Evolutionary conservation across 2,329 filamentous ascomycete species (phyloP).

Genomic region (Sclerotiophoma versabilis): DNA sequence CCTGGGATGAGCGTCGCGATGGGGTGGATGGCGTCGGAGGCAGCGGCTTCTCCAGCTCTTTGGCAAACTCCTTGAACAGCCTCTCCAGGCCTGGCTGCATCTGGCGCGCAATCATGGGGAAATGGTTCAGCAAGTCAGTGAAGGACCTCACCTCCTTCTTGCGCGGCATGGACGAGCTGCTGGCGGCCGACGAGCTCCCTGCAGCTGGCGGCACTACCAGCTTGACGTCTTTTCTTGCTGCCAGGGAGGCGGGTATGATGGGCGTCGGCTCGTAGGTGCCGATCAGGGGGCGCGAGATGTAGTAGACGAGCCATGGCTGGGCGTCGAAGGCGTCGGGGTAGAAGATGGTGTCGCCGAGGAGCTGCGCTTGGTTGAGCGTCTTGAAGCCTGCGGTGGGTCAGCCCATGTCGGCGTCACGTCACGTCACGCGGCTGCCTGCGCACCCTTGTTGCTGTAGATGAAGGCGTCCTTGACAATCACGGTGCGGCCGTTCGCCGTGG

Average conservation of each 20-base stretch:
- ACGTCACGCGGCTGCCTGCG: not conserved
- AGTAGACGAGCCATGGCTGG: conserved; percentile 95
- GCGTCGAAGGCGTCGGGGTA: conserved; percentile 89
- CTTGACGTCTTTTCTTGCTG: conserved; percentile 28
- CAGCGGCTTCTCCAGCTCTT: conserved; percentile 82
- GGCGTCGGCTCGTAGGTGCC: conserved; percentile 81
- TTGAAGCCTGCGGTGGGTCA: conserved; percentile 75
- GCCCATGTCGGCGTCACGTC: not conserved
- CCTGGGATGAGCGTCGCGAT: conserved; percentile 41
- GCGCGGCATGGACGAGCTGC: conserved; percentile 58
- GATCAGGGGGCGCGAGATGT: conserved; percentile 87
- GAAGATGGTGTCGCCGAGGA: conserved; percentile 84
- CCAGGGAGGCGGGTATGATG: conserved; percentile 67
- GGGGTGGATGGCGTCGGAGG: conserved; percentile 70
- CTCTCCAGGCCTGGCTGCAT: conserved; percentile 93
- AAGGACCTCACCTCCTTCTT: conserved; percentile 95
- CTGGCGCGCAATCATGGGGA: conserved; percentile 93
- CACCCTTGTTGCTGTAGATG: conserved; percentile 96
- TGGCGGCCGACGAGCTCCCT: conserved; percentile 30
- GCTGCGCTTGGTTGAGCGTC: conserved; percentile 83
- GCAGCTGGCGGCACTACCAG: conserved; percentile 9
- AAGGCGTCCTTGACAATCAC: conserved; percentile 93
- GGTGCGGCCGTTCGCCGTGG: conserved; percentile 89
- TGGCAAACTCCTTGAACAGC: conserved; percentile 87
- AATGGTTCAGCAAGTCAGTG: conserved; percentile 85